Evolutionary conservation across 108 stramenopile species (phyloP), one percentile per base, ranked within the genome.

Genomic region (Nitzschia putrida): DNA sequence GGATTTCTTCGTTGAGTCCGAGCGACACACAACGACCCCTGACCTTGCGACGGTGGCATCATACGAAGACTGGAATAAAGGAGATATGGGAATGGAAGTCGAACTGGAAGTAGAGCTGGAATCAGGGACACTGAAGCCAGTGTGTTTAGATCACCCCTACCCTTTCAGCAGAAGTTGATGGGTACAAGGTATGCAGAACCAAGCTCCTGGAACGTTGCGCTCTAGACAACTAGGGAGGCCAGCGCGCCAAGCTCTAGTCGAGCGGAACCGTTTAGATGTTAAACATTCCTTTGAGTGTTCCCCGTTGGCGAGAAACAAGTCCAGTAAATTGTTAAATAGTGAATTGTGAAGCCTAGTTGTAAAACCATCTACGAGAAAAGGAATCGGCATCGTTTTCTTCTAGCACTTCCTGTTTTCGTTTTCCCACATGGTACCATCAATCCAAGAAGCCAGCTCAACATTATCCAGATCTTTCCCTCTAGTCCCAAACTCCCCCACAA

Each of bases 401-500:
- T 34, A 34, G 4, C 1, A 4, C 29, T 34, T 34, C 29, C 29
- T 4, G 1, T 34, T 34, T 34, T 34, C 29, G 29, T 4, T 34
- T 1, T 53, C 7, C 73, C 73, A 74, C 50, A 67, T 66, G 6
- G 29, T 24, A 0, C 73, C 73, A 43, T 66, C 47, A 12, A 74
- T 16, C 73, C 73, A 74, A 20, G 57, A 47, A 0, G 60, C 42
- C 21, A 74, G 47, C 22, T 74, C 74, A 7, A 63, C 68, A 8
- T 80, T 67, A 13, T 76, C 72, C 45, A 90, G 52, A 56, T 94
- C 90, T 37, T 67, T 39, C 54, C 93, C 93, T 43, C 66, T 68
- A 34, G 79, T 83, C 10, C 85, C 93, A 68, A 92, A 94, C 41
- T 89, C 61, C 40, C 93, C 93, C 39, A 86, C 89, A 7, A 95